Percentiles rank a stretch among this genome's conserved stretches.
Conservation (phyloP, 2,329 filamentous ascomycete species). For the Didymella sp. region DNA sequence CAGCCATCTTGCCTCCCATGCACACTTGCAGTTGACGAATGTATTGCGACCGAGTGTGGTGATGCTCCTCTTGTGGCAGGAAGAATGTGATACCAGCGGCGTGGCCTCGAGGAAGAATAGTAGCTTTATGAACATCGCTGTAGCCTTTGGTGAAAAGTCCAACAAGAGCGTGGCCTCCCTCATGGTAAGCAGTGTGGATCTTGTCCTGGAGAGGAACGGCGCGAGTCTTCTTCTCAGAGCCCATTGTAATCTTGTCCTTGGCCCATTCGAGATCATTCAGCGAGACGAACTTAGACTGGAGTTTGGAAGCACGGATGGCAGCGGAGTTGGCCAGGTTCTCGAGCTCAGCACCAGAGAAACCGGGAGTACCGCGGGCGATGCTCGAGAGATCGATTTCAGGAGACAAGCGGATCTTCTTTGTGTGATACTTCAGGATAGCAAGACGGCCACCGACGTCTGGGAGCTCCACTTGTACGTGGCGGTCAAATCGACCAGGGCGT, state of each 20-base stretch:
- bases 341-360: conserved; percentile 92
- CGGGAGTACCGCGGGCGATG: conserved; percentile 85
- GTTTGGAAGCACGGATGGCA: conserved; percentile 90
- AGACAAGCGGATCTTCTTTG: conserved; percentile 84
- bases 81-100: conserved; percentile 86
- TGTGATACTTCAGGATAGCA: conserved; percentile 91
- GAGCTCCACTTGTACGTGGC: conserved; percentile 85
- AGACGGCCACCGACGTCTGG: conserved; percentile 94
- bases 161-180: conserved; percentile 93
- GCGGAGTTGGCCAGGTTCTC: conserved; percentile 98
- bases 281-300: conserved; percentile 76
- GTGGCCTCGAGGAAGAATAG: conserved; percentile 89
- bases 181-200: conserved; percentile 93
- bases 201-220: conserved; percentile 94
- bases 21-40: conserved; percentile 79
- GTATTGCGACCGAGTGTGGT: conserved; percentile 81
- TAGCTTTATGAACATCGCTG: conserved; percentile 91
- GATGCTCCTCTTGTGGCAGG: conserved; percentile 88
- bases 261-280: conserved; percentile 93
- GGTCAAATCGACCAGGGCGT: conserved; percentile 92
- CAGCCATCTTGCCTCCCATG: conserved; percentile 86
- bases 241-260: conserved; percentile 98
- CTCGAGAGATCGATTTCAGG: conserved; percentile 82
- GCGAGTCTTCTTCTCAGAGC: conserved; percentile 87
- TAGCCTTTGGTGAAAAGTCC: conserved; percentile 80